Conservation (phyloP, 2,329 filamentous ascomycete species). For the Aspergillus costaricaensis region DNA sequence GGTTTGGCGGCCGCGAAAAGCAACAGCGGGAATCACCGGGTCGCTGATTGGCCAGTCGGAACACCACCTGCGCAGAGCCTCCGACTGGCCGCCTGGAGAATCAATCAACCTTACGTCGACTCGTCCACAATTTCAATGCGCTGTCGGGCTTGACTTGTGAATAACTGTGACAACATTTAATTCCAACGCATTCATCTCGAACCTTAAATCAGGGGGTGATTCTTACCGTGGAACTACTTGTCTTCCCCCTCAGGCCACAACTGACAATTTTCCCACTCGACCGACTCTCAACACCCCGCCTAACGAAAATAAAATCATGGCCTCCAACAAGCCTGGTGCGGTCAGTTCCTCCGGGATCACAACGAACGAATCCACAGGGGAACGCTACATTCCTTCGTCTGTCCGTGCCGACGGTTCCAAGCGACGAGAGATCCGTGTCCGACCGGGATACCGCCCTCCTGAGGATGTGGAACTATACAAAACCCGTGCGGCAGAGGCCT, state of each 20-base stretch:
- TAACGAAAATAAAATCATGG: constrained; percentile 42
- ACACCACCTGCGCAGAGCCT: constrained; percentile 20
- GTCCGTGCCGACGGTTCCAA: constrained; percentile 83
- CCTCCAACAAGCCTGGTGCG: constrained; percentile 49
- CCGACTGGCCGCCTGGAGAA: constrained; percentile 26
- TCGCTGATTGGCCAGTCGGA: constrained; percentile 38
- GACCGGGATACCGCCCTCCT: constrained; percentile 88
- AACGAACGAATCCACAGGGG: constrained; percentile 71
- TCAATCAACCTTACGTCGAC: constrained; percentile 5
- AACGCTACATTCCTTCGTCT: constrained; percentile 87
- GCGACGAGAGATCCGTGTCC: constrained; percentile 91
- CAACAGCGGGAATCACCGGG: constrained; percentile 42
- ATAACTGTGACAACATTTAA: background rate
- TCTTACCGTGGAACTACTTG: background rate
- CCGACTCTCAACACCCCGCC: background rate
- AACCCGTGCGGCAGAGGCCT: constrained; percentile 83
- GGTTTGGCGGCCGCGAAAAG: constrained; percentile 31
- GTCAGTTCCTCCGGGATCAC: constrained; percentile 66
- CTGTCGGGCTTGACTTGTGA: background rate
- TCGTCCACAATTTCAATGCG: constrained; percentile 3
- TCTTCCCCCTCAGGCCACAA: background rate
- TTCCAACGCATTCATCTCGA: background rate
- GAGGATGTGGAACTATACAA: constrained; percentile 97
- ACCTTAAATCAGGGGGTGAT: background rate
- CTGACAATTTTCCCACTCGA: background rate